Percentiles rank a stretch among this genome's conserved stretches.
These are phyloP conservation scores for Brassica juncea DNA, from an alignment of 345 rosid genomes.

Conservation along the genomic window DNA sequence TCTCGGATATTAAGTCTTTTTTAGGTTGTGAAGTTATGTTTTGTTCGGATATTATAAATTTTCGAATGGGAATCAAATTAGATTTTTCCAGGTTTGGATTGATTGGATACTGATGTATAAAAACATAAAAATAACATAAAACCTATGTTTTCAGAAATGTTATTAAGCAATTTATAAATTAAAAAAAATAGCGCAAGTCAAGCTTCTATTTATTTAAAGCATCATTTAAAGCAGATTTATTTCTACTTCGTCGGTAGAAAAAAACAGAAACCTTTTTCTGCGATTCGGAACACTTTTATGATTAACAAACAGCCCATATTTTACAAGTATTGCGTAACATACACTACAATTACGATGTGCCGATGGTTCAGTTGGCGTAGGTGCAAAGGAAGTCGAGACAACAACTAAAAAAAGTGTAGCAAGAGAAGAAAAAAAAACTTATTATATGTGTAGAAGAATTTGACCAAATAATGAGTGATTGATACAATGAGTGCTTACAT, in stretches of 20 bases:
- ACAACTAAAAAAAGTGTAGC: not conserved
- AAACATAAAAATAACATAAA: too few species aligned
- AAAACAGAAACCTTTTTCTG: not conserved
- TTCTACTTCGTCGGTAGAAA: not conserved
- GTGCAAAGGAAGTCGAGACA: not conserved
- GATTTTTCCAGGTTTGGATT: too few species aligned
- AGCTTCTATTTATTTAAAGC: too few species aligned
- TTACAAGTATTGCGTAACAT: slow-evolving; percentile 1
- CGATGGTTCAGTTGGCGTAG: not conserved
- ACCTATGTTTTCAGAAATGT: too few species aligned
- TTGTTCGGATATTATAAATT: too few species aligned
- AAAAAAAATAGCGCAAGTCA: too few species aligned
- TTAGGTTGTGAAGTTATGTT: too few species aligned
- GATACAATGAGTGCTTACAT: slow-evolving; percentile 26
- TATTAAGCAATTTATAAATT: too few species aligned
- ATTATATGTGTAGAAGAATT: slow-evolving; percentile 2
- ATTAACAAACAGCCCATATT: slow-evolving; percentile 2
- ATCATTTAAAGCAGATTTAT: not conserved
- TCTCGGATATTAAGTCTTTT: too few species aligned
- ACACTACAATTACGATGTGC: slow-evolving; percentile 8
- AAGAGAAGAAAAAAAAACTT: not conserved
- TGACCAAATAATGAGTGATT: slow-evolving; percentile 12
- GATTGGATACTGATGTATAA: too few species aligned
- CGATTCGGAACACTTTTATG: not conserved
- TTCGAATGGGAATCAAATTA: too few species aligned